Conservation (phyloP, 441 rosid genomes). For the Corymbia citriodora region DNA sequence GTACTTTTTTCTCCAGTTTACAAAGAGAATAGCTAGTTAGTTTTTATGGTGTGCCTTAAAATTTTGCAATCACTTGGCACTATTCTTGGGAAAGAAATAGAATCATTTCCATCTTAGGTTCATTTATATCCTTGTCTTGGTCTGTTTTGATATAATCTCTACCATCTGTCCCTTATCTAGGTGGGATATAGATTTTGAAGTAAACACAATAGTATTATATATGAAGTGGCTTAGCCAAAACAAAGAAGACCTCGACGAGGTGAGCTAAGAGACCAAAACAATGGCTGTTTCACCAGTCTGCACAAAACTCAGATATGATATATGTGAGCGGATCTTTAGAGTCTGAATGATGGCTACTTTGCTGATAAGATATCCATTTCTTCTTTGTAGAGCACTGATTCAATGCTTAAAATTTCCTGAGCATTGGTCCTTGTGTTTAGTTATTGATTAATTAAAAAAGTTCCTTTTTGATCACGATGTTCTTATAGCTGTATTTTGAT, state of each 20-base stretch:
- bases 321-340: background rate
- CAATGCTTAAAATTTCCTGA: background rate
- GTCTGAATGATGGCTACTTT: background rate
- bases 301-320: background rate
- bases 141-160: background rate
- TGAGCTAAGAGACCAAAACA: background rate
- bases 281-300: background rate
- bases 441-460: background rate
- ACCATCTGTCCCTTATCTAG: background rate
- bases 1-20: background rate
- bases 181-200: background rate
- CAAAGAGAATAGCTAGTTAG: background rate
- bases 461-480: background rate
- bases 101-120: background rate
- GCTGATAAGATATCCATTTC: background rate
- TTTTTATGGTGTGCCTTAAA: background rate
- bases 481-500: background rate
- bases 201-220: background rate
- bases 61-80: background rate
- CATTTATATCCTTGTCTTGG: background rate
- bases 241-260: background rate
- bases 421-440: background rate
- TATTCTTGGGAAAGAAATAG: background rate
- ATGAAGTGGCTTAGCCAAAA: background rate
- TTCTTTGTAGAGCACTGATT: background rate